phyloP scores from a whole-genome alignment of 257 asterid genomes.

The Primulina tabacum region DNA sequence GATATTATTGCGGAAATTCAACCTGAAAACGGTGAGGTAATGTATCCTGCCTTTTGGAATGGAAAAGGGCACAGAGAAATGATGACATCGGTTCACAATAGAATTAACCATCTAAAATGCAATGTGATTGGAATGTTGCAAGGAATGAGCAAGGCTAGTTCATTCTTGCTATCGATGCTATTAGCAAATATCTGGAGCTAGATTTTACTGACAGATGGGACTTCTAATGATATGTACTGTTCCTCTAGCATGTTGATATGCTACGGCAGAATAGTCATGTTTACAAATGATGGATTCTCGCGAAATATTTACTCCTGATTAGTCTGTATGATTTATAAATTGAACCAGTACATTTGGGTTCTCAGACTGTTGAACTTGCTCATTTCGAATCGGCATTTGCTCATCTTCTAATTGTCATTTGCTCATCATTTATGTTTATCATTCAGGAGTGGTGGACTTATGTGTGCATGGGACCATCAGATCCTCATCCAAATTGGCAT shows the following conservation, averaged over 20 bases:
- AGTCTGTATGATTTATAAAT: neutral
- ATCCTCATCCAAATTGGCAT: constrained; percentile 99
- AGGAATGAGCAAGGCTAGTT: neutral
- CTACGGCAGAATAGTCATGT: neutral
- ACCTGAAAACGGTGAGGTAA: constrained; percentile 98
- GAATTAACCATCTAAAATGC: neutral
- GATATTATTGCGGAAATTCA: constrained; percentile 85
- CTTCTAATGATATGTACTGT: neutral
- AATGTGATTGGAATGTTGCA: neutral
- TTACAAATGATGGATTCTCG: neutral
- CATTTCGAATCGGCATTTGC: neutral
- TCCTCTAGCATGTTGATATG: neutral
- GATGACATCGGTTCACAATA: neutral
- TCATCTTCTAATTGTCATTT: constrained; percentile 9
- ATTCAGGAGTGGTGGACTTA: constrained; percentile 99
- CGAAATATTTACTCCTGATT: constrained; percentile 3
- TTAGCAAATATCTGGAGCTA: neutral
- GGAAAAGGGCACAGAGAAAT: constrained; percentile 12
- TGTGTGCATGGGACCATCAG: constrained; percentile 97
- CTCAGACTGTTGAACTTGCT: constrained; percentile 9
- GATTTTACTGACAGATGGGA: constrained; percentile 2
- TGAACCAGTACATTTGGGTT: neutral
- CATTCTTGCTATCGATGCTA: neutral
- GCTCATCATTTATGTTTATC: constrained; percentile 25
- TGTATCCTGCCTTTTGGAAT: constrained; percentile 23